phyloP scores from a whole-genome alignment of 2,329 filamentous ascomycete species.

The Proliferodiscus dingleyae region DNA sequence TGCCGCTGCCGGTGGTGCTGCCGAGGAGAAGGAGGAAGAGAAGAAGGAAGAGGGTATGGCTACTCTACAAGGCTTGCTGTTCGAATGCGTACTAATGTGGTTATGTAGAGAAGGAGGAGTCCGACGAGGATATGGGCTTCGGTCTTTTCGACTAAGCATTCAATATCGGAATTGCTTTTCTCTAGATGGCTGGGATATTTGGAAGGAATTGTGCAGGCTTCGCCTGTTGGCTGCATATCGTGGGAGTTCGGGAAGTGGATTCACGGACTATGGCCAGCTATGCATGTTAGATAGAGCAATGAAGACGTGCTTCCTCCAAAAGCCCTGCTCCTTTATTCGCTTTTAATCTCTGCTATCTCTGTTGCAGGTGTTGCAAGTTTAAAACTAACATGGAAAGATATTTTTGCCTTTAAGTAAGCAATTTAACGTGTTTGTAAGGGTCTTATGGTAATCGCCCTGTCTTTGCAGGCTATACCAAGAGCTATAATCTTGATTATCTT shows the following conservation, averaged over 20 bases:
- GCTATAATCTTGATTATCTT: no score
- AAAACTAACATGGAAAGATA: no score
- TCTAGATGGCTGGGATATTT: constrained; percentile 22
- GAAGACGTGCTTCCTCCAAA: constrained; percentile 31
- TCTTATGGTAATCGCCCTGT: neutral
- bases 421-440: no score
- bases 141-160: constrained; percentile 67
- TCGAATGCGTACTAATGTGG: constrained; percentile 22
- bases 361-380: no score
- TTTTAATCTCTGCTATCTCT: no score
- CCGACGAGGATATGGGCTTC: constrained; percentile 73
- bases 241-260: constrained; percentile 20
- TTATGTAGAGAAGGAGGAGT: constrained; percentile 58
- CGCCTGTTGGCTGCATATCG: constrained; percentile 26
- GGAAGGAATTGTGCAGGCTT: constrained; percentile 29
- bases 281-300: constrained; percentile 28
- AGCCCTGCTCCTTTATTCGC: no score
- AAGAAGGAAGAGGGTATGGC: constrained; percentile 81
- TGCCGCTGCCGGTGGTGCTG: constrained; percentile 61
- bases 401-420: no score
- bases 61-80: constrained; percentile 31
- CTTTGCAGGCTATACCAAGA: neutral
- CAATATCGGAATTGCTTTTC: constrained; percentile 22
- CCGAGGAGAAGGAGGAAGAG: constrained; percentile 60
- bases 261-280: constrained; percentile 17